Base-by-base conservation (phyloP, 2,329 filamentous ascomycete genomes). In the Ceratocystis albifundus region DNA sequence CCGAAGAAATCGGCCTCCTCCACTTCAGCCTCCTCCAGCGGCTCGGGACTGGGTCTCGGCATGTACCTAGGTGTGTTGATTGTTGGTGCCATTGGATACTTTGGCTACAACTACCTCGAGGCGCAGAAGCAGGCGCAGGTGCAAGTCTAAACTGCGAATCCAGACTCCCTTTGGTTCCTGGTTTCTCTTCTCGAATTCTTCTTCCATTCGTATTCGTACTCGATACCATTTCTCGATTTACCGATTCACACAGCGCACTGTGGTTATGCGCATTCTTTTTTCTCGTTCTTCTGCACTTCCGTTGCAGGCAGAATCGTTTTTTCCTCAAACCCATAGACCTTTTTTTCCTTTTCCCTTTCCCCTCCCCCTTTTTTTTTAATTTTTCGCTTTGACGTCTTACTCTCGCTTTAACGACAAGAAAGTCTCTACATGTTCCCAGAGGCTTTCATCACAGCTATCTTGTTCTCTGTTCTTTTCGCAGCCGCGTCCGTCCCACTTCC, bases 91-190 rank as follows among this genome's bases (percentile, higher is more conserved):
- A 76, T 85, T 69, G 90, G 89, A 70, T 97, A 90, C 79, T 83
- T 83, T 72, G 89, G 83, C 72, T 96, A 93, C 82, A 87, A 92
- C 77, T 96, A 94, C 80, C 76, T 95, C 72, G 86, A 93, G 80
- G 70, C 71, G 67, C 78, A 81, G 75, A 63, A 68, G 61, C 28
- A 50, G 32, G 45, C 55, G 44, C 50, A 61, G 10, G 45, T 62
- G 20, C 77, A 81, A 72, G 73, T 79, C 70, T 68, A 66, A 64
- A 64, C 20, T n/a, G n/a, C 46, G 22, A 50, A 22, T 50, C 46
- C 46, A n/a, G 46, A 22, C 12, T 22, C 22, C 15, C 41, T n/a
- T 41, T 8, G 46, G 10, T 12, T 41, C 36, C 36, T 41, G 3
- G 10, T 12, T 41, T 41, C 10, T 41, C 36, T 32, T 32, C 30